Percentiles rank a stretch among this genome's conserved stretches.
Conservation (phyloP, 441 rosid genomes). For the Syzygium malaccense region DNA sequence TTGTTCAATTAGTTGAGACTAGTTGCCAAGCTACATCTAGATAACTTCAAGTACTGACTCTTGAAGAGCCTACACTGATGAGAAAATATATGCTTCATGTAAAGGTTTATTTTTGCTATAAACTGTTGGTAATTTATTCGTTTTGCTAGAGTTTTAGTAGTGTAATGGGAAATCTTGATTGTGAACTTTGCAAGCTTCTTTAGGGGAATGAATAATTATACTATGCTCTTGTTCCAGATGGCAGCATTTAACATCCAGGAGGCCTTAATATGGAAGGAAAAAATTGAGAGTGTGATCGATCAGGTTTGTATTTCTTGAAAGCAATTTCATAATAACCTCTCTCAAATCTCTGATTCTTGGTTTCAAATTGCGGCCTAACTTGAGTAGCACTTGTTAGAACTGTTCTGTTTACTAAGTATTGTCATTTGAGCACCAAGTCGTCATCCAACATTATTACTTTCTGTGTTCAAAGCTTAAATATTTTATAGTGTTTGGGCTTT, state of each 20-base stretch:
- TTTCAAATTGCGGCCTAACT: not conserved
- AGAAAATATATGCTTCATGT: not conserved
- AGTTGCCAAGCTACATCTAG: not conserved
- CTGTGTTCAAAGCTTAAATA: not conserved
- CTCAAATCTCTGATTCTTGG: not conserved
- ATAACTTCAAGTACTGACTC: not conserved
- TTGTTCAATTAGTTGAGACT: not conserved
- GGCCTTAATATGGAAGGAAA: not conserved
- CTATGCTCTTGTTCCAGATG: not conserved
- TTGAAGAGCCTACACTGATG: not conserved
- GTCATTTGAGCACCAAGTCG: not conserved
- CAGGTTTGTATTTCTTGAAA: not conserved
- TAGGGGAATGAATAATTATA: not conserved
- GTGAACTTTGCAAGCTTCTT: not conserved
- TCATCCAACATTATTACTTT: not conserved
- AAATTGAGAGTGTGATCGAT: not conserved
- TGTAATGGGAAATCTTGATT: not conserved
- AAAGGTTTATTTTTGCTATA: not conserved
- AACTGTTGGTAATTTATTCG: not conserved
- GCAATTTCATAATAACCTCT: not conserved
- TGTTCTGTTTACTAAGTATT: not conserved
- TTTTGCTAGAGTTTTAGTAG: not conserved
- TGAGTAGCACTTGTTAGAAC: not conserved
- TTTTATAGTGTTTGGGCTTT: not conserved
- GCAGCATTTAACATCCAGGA: conserved; percentile 1